Evolutionary conservation across 2,329 filamentous ascomycete genomes (phyloP).

Genomic region (Exophiala spinifera): DNA sequence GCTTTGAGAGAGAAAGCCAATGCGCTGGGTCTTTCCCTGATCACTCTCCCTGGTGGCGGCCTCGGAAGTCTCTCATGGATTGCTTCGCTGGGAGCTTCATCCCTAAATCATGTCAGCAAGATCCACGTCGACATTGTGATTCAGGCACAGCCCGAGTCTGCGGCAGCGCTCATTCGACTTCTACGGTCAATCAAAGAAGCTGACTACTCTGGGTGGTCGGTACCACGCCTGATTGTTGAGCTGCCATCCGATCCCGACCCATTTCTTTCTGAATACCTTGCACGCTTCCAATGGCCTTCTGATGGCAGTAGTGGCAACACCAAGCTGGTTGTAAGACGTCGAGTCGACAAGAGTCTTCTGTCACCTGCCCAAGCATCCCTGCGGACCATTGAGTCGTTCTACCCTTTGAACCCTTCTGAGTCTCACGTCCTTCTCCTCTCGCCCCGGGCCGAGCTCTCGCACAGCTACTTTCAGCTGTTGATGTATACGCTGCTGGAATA

Average conservation of each 20-base stretch:
- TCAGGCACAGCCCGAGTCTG: conserved; percentile 53
- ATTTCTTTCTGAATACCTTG: conserved; percentile 61
- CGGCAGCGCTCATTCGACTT: conserved; percentile 50
- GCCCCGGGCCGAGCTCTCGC: conserved; percentile 73
- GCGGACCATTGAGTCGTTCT: conserved; percentile 82
- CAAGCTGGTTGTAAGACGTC: conserved; percentile 67
- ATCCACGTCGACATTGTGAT: conserved; percentile 78
- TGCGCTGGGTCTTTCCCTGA: conserved; percentile 58
- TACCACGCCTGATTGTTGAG: conserved; percentile 79
- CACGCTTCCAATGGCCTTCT: conserved; percentile 66
- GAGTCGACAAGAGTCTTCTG: conserved; percentile 60
- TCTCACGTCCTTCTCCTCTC: conserved; percentile 84
- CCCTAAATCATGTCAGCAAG: conserved; percentile 66
- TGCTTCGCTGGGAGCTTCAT: conserved; percentile 51
- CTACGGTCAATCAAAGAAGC: conserved; percentile 71
- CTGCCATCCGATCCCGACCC: conserved; percentile 69
- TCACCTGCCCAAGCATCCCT: conserved; percentile 69
- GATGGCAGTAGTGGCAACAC: conserved; percentile 43
- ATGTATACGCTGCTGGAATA: conserved; percentile 76
- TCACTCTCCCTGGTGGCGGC: conserved; percentile 67
- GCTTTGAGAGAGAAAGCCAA: conserved; percentile 57
- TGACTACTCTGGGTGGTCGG: conserved; percentile 68
- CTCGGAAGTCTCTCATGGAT: conserved; percentile 70
- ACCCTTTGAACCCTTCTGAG: conserved; percentile 61
- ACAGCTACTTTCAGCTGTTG: conserved; percentile 80